Base-by-base conservation (phyloP, 768 basidiomycete genomes). In the Lanmaoa pseudosensibilis region DNA sequence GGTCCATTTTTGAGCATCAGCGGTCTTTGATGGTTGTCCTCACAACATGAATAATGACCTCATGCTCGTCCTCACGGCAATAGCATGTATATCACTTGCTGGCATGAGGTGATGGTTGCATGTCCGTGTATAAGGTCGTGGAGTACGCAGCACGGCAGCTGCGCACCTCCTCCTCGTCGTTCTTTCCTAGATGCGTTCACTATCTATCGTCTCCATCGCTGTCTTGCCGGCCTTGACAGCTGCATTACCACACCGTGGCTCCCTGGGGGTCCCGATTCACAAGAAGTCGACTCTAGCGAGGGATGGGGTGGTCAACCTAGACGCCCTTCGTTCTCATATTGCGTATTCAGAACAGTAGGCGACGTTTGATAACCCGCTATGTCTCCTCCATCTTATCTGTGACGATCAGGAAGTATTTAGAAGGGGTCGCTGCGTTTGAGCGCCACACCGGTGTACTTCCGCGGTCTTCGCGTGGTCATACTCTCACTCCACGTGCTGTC, bases 221-320 rank as follows among this genome's bases (percentile, higher is more conserved):
- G 49, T 57, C 52, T 50, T 56, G 44, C 54, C 58, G 57, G 58
- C 32, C 40, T 56, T 56, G 59, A 59, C 62, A 34, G 25, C 49
- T 41, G 70, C 61, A 4, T 27, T 63, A 2, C 65, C 62, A 3
- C 54, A 55, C 46, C 52, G 15, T 56, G 21, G 48, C 5, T 47
- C 54, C 12, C 21, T 70, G 3, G 49, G 37, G 16, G 67, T 70
- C 21, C 46, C 65, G 0, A 55, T 71, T 6, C 50, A 51, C 4
- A 69, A 64, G 40, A 50, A 49, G 40, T 60, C 45, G 13, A 51
- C 46, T 37, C 19, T 68, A 7, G 40, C 45, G 3, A 48, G 12
- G 16, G 45, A 61, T 33, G 68, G 70, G 5, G 19, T 51, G 18
- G 59, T 64, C 46, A 49, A 71, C 34, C 40, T 69, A 9, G 45